These are phyloP conservation scores for Pyricularia grisea DNA, from an alignment of 2,329 filamentous ascomycete genomes.

Conservation along the genomic window DNA sequence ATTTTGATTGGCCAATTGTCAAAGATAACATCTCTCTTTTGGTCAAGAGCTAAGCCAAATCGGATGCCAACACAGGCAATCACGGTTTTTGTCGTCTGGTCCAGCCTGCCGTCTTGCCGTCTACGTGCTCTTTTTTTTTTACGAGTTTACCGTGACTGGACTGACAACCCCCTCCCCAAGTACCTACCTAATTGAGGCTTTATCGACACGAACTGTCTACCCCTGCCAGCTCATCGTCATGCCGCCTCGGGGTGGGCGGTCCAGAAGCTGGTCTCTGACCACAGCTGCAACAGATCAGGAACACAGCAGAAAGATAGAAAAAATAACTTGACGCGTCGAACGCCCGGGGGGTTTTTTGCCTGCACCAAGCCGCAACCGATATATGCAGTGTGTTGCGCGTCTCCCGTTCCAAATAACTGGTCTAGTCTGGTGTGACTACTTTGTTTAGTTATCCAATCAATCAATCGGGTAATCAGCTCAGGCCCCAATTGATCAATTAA, in stretches of 20 bases:
- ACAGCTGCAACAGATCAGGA: background rate
- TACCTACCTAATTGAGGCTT: background rate
- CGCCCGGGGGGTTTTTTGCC: background rate
- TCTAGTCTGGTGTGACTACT: background rate
- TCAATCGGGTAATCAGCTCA: background rate
- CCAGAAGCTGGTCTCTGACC: background rate
- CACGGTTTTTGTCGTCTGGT: background rate
- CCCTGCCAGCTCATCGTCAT: background rate
- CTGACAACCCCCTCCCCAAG: too few relatives aligned
- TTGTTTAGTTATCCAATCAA: background rate
- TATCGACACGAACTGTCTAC: background rate
- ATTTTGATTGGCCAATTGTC: background rate
- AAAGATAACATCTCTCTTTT: background rate
- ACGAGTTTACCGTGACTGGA: background rate
- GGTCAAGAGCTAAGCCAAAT: background rate
- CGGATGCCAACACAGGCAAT: background rate
- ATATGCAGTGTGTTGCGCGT: background rate
- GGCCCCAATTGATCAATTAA: background rate
- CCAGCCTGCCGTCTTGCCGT: background rate
- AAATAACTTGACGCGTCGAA: background rate
- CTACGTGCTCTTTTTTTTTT: background rate
- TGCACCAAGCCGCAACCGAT: background rate
- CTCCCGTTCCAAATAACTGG: background rate
- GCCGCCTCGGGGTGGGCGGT: background rate
- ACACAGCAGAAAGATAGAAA: background rate